Base-by-base conservation (phyloP, 306 rosid genomes). In the Herpetospermum pedunculosum region DNA sequence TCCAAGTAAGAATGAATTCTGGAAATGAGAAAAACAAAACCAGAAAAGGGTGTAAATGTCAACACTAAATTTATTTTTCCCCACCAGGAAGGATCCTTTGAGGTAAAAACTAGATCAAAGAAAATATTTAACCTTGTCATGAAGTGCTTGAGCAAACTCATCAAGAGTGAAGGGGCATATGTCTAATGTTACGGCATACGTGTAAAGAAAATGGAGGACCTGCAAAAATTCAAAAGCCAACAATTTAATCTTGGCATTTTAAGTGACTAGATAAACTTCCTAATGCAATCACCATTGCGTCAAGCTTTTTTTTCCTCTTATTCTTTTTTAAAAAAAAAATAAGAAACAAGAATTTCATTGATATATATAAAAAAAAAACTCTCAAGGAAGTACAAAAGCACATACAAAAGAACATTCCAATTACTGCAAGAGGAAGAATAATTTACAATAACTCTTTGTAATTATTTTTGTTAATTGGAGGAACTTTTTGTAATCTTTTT, bases 121-220 rank as follows among this genome's bases (percentile, higher is more conserved):
- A 85, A 41, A 71, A 80, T 74, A 74, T 77, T 73, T 74, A 77
- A 94, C 99, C 99, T 88, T 91, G 69, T 94, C 96, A 77, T 87
- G 92, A 88, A 94, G 88, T 64, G 99, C 88, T 84, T 89, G 96
- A 80, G 88, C 90, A 78, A 94, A 84, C 81, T 94, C 96, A 81
- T 94, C 99, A 74, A 91, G 90, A 46, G 90, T 94, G 90, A 94
- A 94, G 81, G 97, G 81, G 77, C 91, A 87, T 72, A 87, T 76
- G 77, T 85, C 86, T 52, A 85, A 81, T 52, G 83, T 78, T 25
- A 77, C 19, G 63, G 96, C 93, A 80, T 85, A 88, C 2, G 99
- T 94, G 81, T 84, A 94, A 70, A 94, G 85, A 84, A 94, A 94
- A 84, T 91, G 97, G 81, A 94, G 86, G 74, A 87, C 92, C 99